phyloP scores from a whole-genome alignment of 352 stramenopile genomes.

The Elongisporangium anandrum region DNA sequence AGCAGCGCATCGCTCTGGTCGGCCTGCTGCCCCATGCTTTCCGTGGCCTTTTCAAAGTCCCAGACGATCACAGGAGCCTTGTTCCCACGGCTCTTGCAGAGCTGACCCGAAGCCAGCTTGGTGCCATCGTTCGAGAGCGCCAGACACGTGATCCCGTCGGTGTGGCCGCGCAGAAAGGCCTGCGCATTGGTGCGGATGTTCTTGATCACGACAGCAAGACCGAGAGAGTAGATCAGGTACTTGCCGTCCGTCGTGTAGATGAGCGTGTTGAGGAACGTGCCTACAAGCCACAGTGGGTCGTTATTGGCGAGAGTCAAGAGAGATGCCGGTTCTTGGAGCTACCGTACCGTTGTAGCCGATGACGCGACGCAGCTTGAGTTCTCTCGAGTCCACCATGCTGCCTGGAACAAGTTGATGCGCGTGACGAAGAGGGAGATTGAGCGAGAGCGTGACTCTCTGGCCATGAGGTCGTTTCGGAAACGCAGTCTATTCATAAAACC shows the following conservation, averaged over 20 bases:
- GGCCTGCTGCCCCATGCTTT: slow-evolving; percentile 51
- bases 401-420: not conserved
- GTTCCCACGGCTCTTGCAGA: slow-evolving; percentile 92
- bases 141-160: slow-evolving; percentile 91
- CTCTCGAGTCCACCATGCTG: slow-evolving; percentile 59
- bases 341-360: slow-evolving; percentile 78
- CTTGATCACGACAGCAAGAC: slow-evolving; percentile 79
- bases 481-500: too few relatives aligned
- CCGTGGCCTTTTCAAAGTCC: slow-evolving; percentile 88
- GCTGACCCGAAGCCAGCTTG: slow-evolving; percentile 88
- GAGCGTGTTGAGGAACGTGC: slow-evolving; percentile 60
- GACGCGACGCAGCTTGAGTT: slow-evolving; percentile 72
- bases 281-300: slow-evolving; percentile 15
- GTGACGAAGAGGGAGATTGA: not conserved
- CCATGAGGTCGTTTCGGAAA: too few relatives aligned
- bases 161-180: slow-evolving; percentile 91
- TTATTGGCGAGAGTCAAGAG: too few relatives aligned
- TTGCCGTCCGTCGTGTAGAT: slow-evolving; percentile 79
- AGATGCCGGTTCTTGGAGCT: too few relatives aligned
- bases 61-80: slow-evolving; percentile 94
- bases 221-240: slow-evolving; percentile 85
- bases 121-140: slow-evolving; percentile 89
- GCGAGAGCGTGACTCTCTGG: not conserved
- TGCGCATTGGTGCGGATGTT: slow-evolving; percentile 72
- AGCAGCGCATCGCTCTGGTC: slow-evolving; percentile 76